Conservation (phyloP, 1,139 yeast genomes). For the Saccharomyces pastorianus region DNA sequence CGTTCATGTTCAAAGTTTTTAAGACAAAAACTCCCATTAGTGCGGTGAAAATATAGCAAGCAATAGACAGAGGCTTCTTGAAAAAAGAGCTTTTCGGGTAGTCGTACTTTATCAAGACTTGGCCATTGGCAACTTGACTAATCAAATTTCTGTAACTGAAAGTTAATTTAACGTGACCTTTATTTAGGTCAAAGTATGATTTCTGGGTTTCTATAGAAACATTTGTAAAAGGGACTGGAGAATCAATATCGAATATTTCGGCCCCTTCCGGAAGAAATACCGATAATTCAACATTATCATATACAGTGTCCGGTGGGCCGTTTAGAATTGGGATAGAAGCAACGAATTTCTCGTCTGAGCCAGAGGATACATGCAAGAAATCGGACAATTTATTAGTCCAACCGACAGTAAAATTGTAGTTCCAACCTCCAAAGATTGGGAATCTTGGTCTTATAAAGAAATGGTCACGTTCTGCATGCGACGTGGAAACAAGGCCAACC, state of each 20-base stretch:
- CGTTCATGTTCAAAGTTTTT: conserved; percentile 18
- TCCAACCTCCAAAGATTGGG: conserved; percentile 95
- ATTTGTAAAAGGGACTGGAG: conserved; percentile 44
- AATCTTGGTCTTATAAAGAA: conserved; percentile 73
- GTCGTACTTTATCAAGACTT: conserved; percentile 54
- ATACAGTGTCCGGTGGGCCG: conserved; percentile 61
- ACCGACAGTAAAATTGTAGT: conserved; percentile 88
- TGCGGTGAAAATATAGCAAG: conserved; percentile 56
- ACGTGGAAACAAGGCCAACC: conserved; percentile 92
- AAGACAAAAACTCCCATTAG: conserved; percentile 52
- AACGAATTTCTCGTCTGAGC: conserved; percentile 46
- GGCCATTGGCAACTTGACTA: conserved; percentile 57
- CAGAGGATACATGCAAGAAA: conserved; percentile 40
- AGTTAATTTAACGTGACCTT: conserved; percentile 76
- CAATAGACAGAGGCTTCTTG: conserved; percentile 59
- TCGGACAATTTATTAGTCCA: conserved; percentile 62
- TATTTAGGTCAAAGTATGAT: conserved; percentile 66
- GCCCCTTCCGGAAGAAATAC: conserved; percentile 89
- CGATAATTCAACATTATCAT: conserved; percentile 52
- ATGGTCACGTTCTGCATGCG: conserved; percentile 41
- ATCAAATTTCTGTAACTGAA: conserved; percentile 55
- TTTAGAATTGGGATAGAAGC: conserved; percentile 65
- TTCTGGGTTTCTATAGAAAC: conserved; percentile 39
- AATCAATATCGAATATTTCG: conserved; percentile 46
- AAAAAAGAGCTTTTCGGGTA: conserved; percentile 48